Base-by-base conservation (phyloP, 1,284 basidiomycete species). In the Ceratobasidium sp. region DNA sequence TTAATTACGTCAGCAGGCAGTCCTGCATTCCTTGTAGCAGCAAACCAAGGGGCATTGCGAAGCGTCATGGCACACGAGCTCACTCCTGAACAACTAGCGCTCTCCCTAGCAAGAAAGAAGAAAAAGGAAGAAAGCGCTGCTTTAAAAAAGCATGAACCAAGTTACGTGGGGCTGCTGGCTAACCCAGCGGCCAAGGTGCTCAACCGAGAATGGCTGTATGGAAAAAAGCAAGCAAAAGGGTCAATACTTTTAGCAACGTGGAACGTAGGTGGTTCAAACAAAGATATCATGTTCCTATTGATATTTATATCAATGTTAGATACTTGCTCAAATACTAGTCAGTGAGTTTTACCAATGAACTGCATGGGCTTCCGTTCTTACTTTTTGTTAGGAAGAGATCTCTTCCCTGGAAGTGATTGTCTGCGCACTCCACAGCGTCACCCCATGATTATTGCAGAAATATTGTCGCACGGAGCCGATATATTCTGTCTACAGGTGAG, bases 401-500 rank as follows among this genome's bases (percentile, higher is more conserved):
- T 96, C 50, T 96, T 96, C 77, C 94, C 94, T 2, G 90, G 88
- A 34, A 76, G 75, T 43, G 67, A 74, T 50, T 94, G 92, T 77
- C 82, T 96, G 65, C 92, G 91, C 81, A 90, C 88, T 64, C 78
- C 78, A 26, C 87, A 92, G 78, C 84, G 94, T 74, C 87, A 89
- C 76, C 85, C 87, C 14, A 91, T 96, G 90, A 81, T 94, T 12
- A 85, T 88, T 75, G 83, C 84, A 58, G 94, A 96, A 79, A 84
- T 96, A 34, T 80, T 87, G 28, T 84, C 84, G 1, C 87, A 90
- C 71, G 77, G 85, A 28, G 87, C 90, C 0, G 92, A 96, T 79
- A 86, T 96, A 21, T 81, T 94, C 61, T 96, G 94, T 78, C 84
- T 96, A 48, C 94, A 96, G 84, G 93, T 90, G 36, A 32, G 65